Percentiles rank a stretch among this genome's conserved stretches.
Evolutionary conservation across 1,284 basidiomycete species (phyloP).

Genomic region (Peniophora sp.): DNA sequence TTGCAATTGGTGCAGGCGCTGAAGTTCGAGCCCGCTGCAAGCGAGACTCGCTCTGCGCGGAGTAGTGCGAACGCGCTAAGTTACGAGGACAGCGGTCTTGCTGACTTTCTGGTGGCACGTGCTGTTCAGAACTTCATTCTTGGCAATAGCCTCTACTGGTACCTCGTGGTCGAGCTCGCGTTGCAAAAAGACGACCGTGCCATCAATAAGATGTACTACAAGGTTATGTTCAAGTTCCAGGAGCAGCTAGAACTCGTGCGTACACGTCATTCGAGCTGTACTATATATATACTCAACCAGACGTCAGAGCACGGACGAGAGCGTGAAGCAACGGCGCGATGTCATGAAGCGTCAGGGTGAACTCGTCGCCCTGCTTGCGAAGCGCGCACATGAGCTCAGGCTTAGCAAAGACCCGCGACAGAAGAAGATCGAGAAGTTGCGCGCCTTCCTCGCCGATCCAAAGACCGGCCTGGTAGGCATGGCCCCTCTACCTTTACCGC

Average conservation of each 20-base stretch:
- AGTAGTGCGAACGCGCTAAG: slow-evolving; percentile 65
- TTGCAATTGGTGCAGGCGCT: slow-evolving; percentile 96
- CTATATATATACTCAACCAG: slow-evolving; percentile 2
- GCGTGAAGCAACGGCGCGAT: slow-evolving; percentile 73
- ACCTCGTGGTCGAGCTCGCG: slow-evolving; percentile 89
- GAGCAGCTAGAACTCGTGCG: slow-evolving; percentile 77
- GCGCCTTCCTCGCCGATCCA: slow-evolving; percentile 74
- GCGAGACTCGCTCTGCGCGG: slow-evolving; percentile 59
- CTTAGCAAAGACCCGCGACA: slow-evolving; percentile 88
- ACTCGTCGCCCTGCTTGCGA: slow-evolving; percentile 77
- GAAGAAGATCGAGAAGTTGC: slow-evolving; percentile 95
- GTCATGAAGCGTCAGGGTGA: slow-evolving; percentile 81
- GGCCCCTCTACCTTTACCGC: slow-evolving; percentile 76
- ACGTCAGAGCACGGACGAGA: slow-evolving; percentile 42
- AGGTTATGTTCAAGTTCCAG: slow-evolving; percentile 86
- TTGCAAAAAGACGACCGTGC: slow-evolving; percentile 58
- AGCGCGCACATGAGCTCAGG: slow-evolving; percentile 80
- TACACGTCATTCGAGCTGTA: slow-evolving; percentile 5
- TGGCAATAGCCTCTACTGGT: slow-evolving; percentile 95
- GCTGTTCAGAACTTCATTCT: slow-evolving; percentile 79
- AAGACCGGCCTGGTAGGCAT: slow-evolving; percentile 77
- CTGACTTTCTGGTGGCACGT: slow-evolving; percentile 85
- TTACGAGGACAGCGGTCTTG: slow-evolving; percentile 78
- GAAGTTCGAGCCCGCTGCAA: slow-evolving; percentile 83
- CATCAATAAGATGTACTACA: slow-evolving; percentile 87